Conservation (phyloP, 148 eudicot species). For the Limonium bicolor region DNA sequence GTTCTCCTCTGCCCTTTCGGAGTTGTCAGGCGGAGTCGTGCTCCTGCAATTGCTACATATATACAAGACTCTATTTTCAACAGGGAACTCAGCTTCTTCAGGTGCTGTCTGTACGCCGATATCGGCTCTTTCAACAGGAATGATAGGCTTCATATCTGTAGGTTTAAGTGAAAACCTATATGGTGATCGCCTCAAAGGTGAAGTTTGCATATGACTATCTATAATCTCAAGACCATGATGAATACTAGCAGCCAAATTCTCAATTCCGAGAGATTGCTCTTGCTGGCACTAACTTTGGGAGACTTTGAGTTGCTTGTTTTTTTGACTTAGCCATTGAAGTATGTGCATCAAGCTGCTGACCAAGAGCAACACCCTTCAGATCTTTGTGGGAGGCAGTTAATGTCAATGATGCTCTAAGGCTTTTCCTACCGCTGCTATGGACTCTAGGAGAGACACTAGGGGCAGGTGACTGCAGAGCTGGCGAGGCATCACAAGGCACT, state of each 20-base stretch:
- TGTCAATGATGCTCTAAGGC: slow-evolving; percentile 50
- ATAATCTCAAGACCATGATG: slow-evolving; percentile 75
- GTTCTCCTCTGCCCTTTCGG: slow-evolving; percentile 22
- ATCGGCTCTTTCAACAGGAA: slow-evolving; percentile 53
- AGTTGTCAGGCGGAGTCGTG: slow-evolving; percentile 17
- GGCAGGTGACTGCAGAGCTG: slow-evolving; percentile 55
- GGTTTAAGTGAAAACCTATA: slow-evolving; percentile 64
- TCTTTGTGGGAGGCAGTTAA: slow-evolving; percentile 42
- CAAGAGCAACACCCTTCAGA: slow-evolving; percentile 3
- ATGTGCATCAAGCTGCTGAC: slow-evolving; percentile 12
- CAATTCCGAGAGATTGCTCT: slow-evolving; percentile 28
- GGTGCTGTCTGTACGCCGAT: slow-evolving; percentile 68
- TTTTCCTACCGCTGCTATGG: slow-evolving; percentile 47
- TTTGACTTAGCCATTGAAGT: slow-evolving; percentile 25
- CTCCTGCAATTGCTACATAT: slow-evolving; percentile 74
- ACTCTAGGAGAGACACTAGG: slow-evolving; percentile 72
- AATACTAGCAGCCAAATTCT: slow-evolving; percentile 69
- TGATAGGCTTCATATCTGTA: slow-evolving; percentile 30
- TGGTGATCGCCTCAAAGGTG: slow-evolving; percentile 54
- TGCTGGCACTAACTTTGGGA: slow-evolving; percentile 26
- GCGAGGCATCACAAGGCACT: slow-evolving; percentile 34
- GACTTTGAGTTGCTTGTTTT: slow-evolving; percentile 24
- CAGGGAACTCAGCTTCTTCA: slow-evolving; percentile 19
- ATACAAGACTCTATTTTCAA: slow-evolving; percentile 13
- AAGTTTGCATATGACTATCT: slow-evolving; percentile 40